These are phyloP conservation scores for Bidens hawaiensis DNA, from an alignment of 140 eudicot species.

Conservation along the genomic window DNA sequence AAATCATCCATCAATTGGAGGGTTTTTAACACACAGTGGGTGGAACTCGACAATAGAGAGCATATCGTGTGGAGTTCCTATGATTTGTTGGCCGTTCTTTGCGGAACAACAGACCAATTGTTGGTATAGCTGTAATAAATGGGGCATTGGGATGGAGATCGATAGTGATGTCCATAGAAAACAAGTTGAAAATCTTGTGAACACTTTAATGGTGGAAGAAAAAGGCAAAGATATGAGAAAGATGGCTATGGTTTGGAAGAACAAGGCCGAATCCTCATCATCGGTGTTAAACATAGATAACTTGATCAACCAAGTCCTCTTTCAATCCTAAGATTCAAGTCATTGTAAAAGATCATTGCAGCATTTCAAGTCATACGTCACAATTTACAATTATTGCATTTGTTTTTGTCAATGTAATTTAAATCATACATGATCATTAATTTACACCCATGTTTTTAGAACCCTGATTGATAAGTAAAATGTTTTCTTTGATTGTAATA, in stretches of 20 bases:
- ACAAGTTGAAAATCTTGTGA: constrained; percentile 34
- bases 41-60: constrained; percentile 40
- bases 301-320: constrained; percentile 17
- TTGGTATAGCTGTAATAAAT: constrained; percentile 22
- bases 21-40: constrained; percentile 35
- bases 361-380: background rate
- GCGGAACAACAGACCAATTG: constrained; percentile 41
- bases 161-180: constrained; percentile 21
- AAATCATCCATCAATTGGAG: constrained; percentile 31
- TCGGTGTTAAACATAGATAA: constrained; percentile 1
- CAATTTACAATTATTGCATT: background rate
- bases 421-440: no score
- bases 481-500: no score
- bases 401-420: background rate
- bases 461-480: no score
- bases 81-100: constrained; percentile 44
- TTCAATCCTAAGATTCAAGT: background rate
- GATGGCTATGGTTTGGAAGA: constrained; percentile 27
- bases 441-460: no score
- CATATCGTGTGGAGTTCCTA: constrained; percentile 29
- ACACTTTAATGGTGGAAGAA: constrained; percentile 26
- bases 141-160: constrained; percentile 36
- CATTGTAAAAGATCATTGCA: background rate
- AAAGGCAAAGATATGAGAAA: constrained; percentile 32
- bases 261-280: constrained; percentile 10